phyloP scores from a whole-genome alignment of 2,329 filamentous ascomycete species.

The Pseudogymnoascus sp. region DNA sequence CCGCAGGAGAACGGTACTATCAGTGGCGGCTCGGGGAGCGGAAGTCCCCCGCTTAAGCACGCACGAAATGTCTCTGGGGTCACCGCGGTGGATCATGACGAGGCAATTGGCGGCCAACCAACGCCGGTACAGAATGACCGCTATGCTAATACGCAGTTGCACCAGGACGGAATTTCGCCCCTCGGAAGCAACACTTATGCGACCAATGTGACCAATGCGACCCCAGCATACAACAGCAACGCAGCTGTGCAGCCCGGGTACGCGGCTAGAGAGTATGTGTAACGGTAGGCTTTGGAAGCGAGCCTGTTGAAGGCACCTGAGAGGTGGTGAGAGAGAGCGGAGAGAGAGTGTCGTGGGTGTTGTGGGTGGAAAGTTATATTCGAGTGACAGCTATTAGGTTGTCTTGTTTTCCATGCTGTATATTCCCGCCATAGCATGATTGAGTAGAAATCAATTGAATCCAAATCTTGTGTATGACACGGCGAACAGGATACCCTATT shows the following conservation, averaged over 20 bases:
- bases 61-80: background rate
- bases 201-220: background rate
- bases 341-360: background rate
- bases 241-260: background rate
- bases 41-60: background rate
- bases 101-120: background rate
- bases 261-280: background rate
- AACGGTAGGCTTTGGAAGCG: background rate
- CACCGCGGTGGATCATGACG: background rate
- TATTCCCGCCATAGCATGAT: background rate
- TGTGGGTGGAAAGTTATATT: background rate
- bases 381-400: background rate
- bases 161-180: background rate
- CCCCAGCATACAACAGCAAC: background rate
- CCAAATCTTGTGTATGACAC: background rate
- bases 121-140: background rate
- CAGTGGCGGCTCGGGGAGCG: background rate
- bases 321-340: background rate
- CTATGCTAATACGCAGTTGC: background rate
- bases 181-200: background rate
- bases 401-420: background rate
- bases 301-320: background rate
- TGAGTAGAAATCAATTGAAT: background rate
- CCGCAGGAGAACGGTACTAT: background rate
- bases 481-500: background rate